Base-by-base conservation (phyloP, 371 early-diverging fungal species). In the Mortierella polycephala region DNA sequence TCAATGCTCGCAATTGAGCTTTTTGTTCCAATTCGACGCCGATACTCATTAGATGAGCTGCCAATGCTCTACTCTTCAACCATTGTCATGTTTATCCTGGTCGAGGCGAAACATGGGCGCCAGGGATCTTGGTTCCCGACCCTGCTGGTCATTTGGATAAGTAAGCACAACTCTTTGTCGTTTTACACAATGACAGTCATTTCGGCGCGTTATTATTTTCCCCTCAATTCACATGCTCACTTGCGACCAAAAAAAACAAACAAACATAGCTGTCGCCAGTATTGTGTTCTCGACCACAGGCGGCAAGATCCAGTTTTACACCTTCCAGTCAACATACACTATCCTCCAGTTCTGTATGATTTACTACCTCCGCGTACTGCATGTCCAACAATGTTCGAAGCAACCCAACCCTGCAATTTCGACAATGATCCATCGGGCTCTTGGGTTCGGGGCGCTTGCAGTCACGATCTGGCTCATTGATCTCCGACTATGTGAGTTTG, bases 21-120 rank as follows among this genome's bases (percentile, higher is more conserved):
- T 30, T 30, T 30, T 30, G 30, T 30, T 2, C 4, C 30, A 30
- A 30, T 30, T 30, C 4, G 30, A 30, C 30, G 30, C 30, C 30
- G 30, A 30, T 30, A 30, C 30, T 30, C 30, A n/a, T 16, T 61
- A 79, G 79, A 79, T 58, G 79, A 79, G 53, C 50, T 79, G 20
- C 79, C 79, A n/a, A 79, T 79, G 79, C 69, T 79, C 30, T 79
- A 79, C 45, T 69, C 79, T 2, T 73, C 79, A 6, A 79, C 79
- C 0, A 69, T 73, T 5, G 21, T 79, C 8, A 41, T 66, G 21
- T 79, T 79, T 42, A 79, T 72, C 47, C 62, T 61, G 16, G 59
- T 69, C 5, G 79, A 79, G 53, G 66, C 64, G 11, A 72, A 66
- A 57, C 20, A 73, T 54, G 79, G 79, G n/a, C 69, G 73, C 20